phyloP scores from a whole-genome alignment of 2,329 filamentous ascomycete genomes.

The Whalleya microplaca region DNA sequence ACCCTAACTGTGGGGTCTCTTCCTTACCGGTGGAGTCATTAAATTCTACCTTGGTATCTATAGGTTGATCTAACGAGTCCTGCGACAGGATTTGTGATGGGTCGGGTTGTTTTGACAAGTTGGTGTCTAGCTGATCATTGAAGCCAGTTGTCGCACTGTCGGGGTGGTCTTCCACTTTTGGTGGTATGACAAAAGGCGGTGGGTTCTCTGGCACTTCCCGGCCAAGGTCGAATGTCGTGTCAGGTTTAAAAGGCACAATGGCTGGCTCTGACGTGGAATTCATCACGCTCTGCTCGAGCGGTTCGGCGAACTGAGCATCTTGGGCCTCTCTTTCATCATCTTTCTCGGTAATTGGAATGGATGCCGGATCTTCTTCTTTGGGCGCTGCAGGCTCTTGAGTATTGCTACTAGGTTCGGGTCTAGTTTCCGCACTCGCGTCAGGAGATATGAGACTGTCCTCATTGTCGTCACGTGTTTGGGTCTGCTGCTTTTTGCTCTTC shows the following conservation, averaged over 20 bases:
- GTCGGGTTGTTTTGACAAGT: not conserved
- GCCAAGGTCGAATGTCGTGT: conserved; percentile 14
- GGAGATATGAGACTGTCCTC: conserved; percentile 10
- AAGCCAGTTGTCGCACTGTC: not conserved
- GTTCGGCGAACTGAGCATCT: conserved; percentile 28
- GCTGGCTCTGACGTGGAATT: conserved; percentile 15
- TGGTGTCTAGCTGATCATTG: conserved; percentile 1
- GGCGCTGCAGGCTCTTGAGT: conserved; percentile 14
- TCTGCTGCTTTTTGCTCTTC: conserved; percentile 21
- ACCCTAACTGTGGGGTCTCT: not conserved
- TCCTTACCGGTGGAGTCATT: not conserved
- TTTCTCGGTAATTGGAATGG: conserved; percentile 26
- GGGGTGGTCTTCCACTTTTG: conserved; percentile 1
- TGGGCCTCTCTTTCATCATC: conserved; percentile 32
- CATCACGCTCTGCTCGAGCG: conserved; percentile 19
- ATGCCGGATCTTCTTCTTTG: conserved; percentile 16
- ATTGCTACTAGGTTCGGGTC: conserved; percentile 12
- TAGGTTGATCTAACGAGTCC: conserved; percentile 9
- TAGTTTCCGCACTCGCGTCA: conserved; percentile 8
- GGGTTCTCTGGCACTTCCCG: conserved; percentile 9
- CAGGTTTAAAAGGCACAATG: conserved; percentile 6
- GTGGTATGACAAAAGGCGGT: conserved; percentile 4
- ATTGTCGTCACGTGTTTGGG: conserved; percentile 1
- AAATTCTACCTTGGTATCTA: conserved; percentile 3
- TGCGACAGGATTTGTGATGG: conserved; percentile 2